Evolutionary conservation across 768 basidiomycete genomes (phyloP).

Genomic region (Hortiboletus campestris): DNA sequence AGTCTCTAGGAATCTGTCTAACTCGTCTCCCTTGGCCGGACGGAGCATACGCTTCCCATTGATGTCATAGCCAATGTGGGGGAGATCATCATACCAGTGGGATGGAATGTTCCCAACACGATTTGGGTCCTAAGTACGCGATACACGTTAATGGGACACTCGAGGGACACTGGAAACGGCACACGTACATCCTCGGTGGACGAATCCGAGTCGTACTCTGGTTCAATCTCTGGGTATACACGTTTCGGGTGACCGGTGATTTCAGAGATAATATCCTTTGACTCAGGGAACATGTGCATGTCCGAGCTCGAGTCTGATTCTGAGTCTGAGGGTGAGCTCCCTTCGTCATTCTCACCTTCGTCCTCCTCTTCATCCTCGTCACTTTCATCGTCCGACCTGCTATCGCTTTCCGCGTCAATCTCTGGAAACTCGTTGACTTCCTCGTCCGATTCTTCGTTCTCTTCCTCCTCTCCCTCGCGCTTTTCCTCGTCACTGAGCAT

Average conservation of each 20-base stretch:
- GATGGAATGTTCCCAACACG: slow-evolving; percentile 92
- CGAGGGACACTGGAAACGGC: background rate
- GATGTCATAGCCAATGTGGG: slow-evolving; percentile 97
- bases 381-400: slow-evolving; percentile 29
- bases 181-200: slow-evolving; percentile 83
- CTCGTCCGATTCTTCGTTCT: slow-evolving; percentile 45
- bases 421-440: slow-evolving; percentile 75
- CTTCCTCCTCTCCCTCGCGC: slow-evolving; percentile 32
- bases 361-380: slow-evolving; percentile 37
- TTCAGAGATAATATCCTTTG: slow-evolving; percentile 68
- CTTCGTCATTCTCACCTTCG: slow-evolving; percentile 36
- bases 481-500: slow-evolving; percentile 76
- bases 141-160: slow-evolving; percentile 8
- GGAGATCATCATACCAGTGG: slow-evolving; percentile 99
- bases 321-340: slow-evolving; percentile 33
- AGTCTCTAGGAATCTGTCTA: slow-evolving; percentile 94
- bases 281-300: slow-evolving; percentile 56
- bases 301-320: slow-evolving; percentile 42
- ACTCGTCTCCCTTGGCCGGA: slow-evolving; percentile 92
- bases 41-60: slow-evolving; percentile 92
- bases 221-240: slow-evolving; percentile 86
- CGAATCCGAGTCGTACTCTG: slow-evolving; percentile 88
- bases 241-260: slow-evolving; percentile 84
- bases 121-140: slow-evolving; percentile 70
- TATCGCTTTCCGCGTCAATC: slow-evolving; percentile 53